Evolutionary conservation across 2,329 filamentous ascomycete species (phyloP).

Genomic region (Lasiodiplodia sp.): DNA sequence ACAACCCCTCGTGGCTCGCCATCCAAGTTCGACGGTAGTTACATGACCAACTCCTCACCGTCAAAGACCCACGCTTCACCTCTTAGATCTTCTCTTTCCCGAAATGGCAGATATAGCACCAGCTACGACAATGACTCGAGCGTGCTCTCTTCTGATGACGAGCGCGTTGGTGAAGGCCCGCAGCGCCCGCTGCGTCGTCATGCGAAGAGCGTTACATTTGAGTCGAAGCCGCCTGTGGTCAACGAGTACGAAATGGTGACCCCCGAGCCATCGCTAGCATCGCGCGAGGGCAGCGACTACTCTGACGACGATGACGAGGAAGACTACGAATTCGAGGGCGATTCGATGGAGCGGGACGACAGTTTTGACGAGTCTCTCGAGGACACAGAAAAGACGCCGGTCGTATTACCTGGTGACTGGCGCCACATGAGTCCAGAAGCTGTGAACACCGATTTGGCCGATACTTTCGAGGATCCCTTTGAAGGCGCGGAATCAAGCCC

Average conservation of each 20-base stretch:
- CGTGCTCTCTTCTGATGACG: conserved; percentile 54
- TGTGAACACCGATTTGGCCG: conserved; percentile 61
- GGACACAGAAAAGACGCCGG: conserved; percentile 95
- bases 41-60: conserved; percentile 35
- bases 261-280: conserved; percentile 92
- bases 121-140: conserved; percentile 45
- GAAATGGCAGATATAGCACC: conserved; percentile 61
- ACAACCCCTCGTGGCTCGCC: conserved; percentile 64
- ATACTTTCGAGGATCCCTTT: conserved; percentile 71
- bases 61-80: conserved; percentile 65
- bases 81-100: conserved; percentile 86
- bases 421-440: conserved; percentile 74
- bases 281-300: conserved; percentile 90
- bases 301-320: conserved; percentile 75
- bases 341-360: conserved; percentile 73
- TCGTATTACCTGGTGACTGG: conserved; percentile 98
- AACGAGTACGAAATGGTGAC: conserved; percentile 99
- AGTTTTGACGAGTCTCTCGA: conserved; percentile 96
- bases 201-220: conserved; percentile 96
- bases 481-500: conserved; percentile 51
- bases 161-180: conserved; percentile 60
- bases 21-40: conserved; percentile 67
- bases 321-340: conserved; percentile 68
- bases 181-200: conserved; percentile 79
- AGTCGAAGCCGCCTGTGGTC: conserved; percentile 88